Conservation (phyloP, 352 stramenopile genomes). For the Pythium oligandrum region DNA sequence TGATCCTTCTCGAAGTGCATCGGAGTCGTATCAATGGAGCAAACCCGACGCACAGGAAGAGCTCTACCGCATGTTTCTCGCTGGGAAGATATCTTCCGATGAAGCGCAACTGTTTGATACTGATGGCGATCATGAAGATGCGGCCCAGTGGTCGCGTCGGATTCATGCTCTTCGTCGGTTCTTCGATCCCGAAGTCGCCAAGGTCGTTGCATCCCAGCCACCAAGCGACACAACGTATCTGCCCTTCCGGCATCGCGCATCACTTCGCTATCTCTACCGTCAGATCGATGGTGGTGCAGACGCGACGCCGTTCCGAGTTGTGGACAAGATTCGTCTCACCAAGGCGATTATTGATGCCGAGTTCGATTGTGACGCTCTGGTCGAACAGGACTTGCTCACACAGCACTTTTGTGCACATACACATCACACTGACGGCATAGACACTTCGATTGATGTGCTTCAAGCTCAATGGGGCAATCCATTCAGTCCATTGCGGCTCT, state of each 20-base stretch:
- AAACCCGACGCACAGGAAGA: conserved; percentile 50
- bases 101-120: conserved; percentile 59
- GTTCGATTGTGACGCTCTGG: conserved; percentile 68
- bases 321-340: conserved; percentile 74
- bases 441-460: conserved; percentile 64
- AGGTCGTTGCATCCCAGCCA: conserved; percentile 11
- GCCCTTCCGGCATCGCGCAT: conserved; percentile 39
- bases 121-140: conserved; percentile 33
- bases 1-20: conserved; percentile 15
- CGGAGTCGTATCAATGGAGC: conserved; percentile 29
- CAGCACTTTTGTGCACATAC: conserved; percentile 62
- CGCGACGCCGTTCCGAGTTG: conserved; percentile 56
- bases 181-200: conserved; percentile 21
- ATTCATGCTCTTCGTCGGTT: conserved; percentile 47
- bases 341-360: conserved; percentile 65
- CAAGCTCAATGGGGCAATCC: conserved; percentile 44
- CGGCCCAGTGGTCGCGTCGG: conserved; percentile 60
- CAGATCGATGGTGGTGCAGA: conserved; percentile 46
- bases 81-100: conserved; percentile 45
- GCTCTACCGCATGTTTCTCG: conserved; percentile 66
- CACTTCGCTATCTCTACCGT: conserved; percentile 63
- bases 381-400: conserved; percentile 36
- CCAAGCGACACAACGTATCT: conserved; percentile 22
- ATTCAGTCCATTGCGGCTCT: conserved; percentile 21
- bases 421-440: conserved; percentile 47